These are phyloP conservation scores for Pleurotus ostreatus DNA, from an alignment of 768 basidiomycete species.

Conservation along the genomic window DNA sequence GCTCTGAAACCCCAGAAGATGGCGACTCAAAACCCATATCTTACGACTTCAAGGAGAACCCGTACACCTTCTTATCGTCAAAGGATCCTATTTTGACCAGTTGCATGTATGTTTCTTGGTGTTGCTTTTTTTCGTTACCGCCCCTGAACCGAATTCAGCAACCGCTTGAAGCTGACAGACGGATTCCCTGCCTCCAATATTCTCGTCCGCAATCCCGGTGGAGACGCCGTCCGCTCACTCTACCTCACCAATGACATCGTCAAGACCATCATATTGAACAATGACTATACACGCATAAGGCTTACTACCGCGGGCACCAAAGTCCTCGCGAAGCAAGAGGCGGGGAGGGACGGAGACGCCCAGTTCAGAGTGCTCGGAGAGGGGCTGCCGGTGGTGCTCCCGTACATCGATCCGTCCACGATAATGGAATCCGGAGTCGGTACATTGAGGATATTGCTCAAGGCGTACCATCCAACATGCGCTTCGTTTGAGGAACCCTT, in stretches of 20 bases:
- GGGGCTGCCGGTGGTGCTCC: conserved; percentile 80
- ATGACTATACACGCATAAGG: conserved; percentile 81
- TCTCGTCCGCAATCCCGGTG: conserved; percentile 82
- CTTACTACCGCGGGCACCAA: conserved; percentile 94
- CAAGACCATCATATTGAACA: conserved; percentile 72
- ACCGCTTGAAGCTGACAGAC: conserved; percentile 64
- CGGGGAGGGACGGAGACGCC: conserved; percentile 51
- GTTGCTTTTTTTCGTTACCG: neutral
- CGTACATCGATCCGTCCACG: conserved; percentile 62
- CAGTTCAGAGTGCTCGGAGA: conserved; percentile 81
- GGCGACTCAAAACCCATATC: conserved; percentile 18
- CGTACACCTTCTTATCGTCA: conserved; percentile 76
- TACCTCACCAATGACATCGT: conserved; percentile 88
- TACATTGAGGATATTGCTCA: conserved; percentile 63
- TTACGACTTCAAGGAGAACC: conserved; percentile 79
- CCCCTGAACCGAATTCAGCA: conserved; percentile 34
- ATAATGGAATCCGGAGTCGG: conserved; percentile 57
- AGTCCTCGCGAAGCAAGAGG: conserved; percentile 87
- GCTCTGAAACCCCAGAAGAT: neutral
- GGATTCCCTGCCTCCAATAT: conserved; percentile 74
- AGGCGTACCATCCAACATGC: conserved; percentile 77
- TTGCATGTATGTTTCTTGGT: conserved; percentile 59
- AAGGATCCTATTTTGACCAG: conserved; percentile 65
- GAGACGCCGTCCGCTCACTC: conserved; percentile 69
- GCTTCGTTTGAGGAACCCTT: conserved; percentile 62